These are phyloP conservation scores for Fusarium sororula DNA, from an alignment of 2,329 filamentous ascomycete genomes.

Conservation along the genomic window DNA sequence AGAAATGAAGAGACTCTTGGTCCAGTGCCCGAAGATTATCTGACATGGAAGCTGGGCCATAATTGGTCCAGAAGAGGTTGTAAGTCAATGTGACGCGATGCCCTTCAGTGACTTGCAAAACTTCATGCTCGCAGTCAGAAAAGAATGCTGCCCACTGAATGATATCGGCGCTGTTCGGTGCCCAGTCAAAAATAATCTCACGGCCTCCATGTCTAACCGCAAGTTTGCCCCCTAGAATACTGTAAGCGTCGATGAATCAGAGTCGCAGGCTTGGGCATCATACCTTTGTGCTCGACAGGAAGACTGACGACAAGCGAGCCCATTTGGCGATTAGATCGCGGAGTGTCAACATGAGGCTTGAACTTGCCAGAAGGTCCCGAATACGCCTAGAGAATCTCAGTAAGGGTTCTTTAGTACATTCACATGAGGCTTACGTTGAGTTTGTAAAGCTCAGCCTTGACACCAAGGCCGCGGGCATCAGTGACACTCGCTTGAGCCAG, in stretches of 20 bases:
- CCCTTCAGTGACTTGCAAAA: conserved; percentile 58
- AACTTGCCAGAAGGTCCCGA: conserved; percentile 60
- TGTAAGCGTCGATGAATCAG: background rate
- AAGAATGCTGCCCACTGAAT: conserved; percentile 63
- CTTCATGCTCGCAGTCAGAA: conserved; percentile 62
- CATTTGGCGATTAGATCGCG: conserved; percentile 58
- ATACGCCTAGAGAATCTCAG: conserved; percentile 53
- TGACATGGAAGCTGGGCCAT: conserved; percentile 43
- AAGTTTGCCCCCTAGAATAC: conserved; percentile 51
- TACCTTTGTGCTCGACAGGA: conserved; percentile 41
- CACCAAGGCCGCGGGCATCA: conserved; percentile 36
- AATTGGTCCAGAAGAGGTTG: conserved; percentile 56
- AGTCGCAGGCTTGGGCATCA: accelerated
- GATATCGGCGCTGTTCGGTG: background rate
- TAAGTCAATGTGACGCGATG: conserved; percentile 65
- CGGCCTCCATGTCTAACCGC: conserved; percentile 52
- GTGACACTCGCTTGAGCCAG: conserved; percentile 48
- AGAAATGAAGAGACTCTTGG: conserved; percentile 20
- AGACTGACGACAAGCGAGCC: conserved; percentile 65
- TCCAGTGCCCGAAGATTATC: conserved; percentile 4
- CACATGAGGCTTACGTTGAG: conserved; percentile 54
- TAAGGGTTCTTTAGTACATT: accelerated
- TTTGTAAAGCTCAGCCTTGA: conserved; percentile 65
- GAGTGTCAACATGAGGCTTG: conserved; percentile 62
- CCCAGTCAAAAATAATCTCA: conserved; percentile 54